Base-by-base conservation (phyloP, 805 yeast species). In the Pichia gijzeniarum region DNA sequence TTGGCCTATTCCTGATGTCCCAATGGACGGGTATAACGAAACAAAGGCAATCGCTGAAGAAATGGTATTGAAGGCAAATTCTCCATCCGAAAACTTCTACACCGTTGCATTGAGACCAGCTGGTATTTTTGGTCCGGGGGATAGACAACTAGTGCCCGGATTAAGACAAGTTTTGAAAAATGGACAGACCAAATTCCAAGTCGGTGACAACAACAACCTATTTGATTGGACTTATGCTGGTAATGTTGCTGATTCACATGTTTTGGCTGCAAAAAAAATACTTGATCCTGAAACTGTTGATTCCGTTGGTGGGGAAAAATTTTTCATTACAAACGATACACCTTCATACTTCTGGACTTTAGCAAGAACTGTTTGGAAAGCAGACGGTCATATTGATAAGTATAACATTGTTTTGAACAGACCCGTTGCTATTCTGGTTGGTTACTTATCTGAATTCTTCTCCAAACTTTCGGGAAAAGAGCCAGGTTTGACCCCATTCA, bases 201-300 rank as follows among this genome's bases (percentile, higher is more conserved):
- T 93, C 40, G 99, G 99, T 53, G 95, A 88, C 62, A 93, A 93
- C 67, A 80, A 85, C 62, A 93, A 93, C 61, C 67, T 93, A 45
- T 93, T 91, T 58, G 99, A 93, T 63, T 90, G 96, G 86, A 88
- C 98, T 0, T 93, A 89, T 60, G 98, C 84, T n/a, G 98, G 97
- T 12, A 93, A 93, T 65, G 98, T 95, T 34, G 98, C 99, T 0
- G 95, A 89, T 64, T 83, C 97, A 9, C 99, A 93, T 62, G 91
- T 91, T 9, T 69, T 93, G 41, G 99, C 98, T 1, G 95, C 96
- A 5, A 69, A 84, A 57, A 81, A 81, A 62, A 63, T 90, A 17
- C 63, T 87, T 41, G 70, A 77, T 46, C 68, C 75, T 5, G 54
- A 54, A 6, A 54, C 68, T 14, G 68, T 74, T 9, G 47, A 56